phyloP scores from a whole-genome alignment of 176 grass and related monocot species.

The Paspalum vaginatum region DNA sequence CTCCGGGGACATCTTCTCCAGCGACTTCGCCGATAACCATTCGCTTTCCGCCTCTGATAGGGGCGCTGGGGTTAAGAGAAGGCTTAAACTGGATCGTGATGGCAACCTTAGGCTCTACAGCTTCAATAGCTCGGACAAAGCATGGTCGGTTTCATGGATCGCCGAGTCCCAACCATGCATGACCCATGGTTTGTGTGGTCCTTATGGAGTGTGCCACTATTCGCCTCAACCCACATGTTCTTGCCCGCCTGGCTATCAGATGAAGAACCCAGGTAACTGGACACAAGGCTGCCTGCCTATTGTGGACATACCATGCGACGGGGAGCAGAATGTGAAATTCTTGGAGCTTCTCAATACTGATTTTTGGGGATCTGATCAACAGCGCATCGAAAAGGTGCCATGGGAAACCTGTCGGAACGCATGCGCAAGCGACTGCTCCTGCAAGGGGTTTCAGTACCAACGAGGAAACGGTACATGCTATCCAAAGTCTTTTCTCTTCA shows the following conservation, averaged over 20 bases:
- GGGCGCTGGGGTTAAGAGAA: slow-evolving; percentile 37
- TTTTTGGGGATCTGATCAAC: slow-evolving; percentile 53
- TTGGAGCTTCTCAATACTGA: slow-evolving; percentile 39
- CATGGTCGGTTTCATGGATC: slow-evolving; percentile 42
- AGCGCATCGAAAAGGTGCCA: slow-evolving; percentile 2
- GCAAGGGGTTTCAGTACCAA: slow-evolving; percentile 56
- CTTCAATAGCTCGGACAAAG: slow-evolving; percentile 17
- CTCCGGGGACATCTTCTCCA: slow-evolving; percentile 6
- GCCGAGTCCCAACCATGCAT: slow-evolving; percentile 44
- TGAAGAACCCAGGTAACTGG: slow-evolving; percentile 42
- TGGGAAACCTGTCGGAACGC: neutral
- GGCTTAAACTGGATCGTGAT: slow-evolving; percentile 41
- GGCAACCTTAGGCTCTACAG: slow-evolving; percentile 52
- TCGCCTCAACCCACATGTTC: slow-evolving; percentile 43
- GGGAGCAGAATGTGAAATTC: slow-evolving; percentile 11
- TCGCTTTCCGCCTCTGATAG: slow-evolving; percentile 28
- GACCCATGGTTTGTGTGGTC: slow-evolving; percentile 47
- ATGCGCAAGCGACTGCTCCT: slow-evolving; percentile 32
- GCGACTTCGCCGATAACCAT: slow-evolving; percentile 18
- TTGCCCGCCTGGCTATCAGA: slow-evolving; percentile 49
- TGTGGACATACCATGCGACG: neutral
- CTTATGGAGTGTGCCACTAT: slow-evolving; percentile 51
- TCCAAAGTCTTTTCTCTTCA: slow-evolving; percentile 51
- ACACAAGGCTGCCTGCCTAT: slow-evolving; percentile 38
- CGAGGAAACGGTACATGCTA: slow-evolving; percentile 52